Conservation (phyloP, 805 yeast species). For the Millerozyma acaciae region DNA sequence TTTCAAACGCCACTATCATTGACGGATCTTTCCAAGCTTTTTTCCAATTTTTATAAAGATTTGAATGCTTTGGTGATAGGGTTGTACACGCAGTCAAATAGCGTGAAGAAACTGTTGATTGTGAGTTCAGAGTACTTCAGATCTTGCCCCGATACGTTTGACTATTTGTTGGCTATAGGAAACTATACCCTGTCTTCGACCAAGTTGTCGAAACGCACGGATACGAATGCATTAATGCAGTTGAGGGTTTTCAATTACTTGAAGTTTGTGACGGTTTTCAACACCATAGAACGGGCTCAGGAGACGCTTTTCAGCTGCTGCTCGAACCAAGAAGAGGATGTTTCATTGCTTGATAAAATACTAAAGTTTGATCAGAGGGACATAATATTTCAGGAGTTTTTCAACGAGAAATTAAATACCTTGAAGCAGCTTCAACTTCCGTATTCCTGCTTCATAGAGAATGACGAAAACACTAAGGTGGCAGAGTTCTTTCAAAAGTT, state of each 20-base stretch:
- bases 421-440: conserved; percentile 25
- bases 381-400: conserved; percentile 30
- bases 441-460: conserved; percentile 28
- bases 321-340: conserved; percentile 22
- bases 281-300: conserved; percentile 33
- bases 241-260: conserved; percentile 39
- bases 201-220: conserved; percentile 33
- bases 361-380: conserved; percentile 38
- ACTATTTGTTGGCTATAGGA: conserved; percentile 40
- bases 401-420: conserved; percentile 29
- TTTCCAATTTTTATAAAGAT: conserved; percentile 35
- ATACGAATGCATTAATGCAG: conserved; percentile 34
- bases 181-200: conserved; percentile 33
- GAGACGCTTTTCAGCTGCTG: conserved; percentile 23
- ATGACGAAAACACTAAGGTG: conserved; percentile 10
- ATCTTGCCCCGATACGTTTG: conserved; percentile 28
- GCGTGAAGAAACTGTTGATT: conserved; percentile 36
- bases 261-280: conserved; percentile 32
- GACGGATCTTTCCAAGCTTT: conserved; percentile 29
- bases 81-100: conserved; percentile 35
- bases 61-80: conserved; percentile 30
- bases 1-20: conserved; percentile 39
- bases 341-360: conserved; percentile 34
- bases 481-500: conserved; percentile 15
- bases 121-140: conserved; percentile 25